These are phyloP conservation scores for Psidium friedrichsthalianum DNA, from an alignment of 345 rosid species.

Conservation along the genomic window DNA sequence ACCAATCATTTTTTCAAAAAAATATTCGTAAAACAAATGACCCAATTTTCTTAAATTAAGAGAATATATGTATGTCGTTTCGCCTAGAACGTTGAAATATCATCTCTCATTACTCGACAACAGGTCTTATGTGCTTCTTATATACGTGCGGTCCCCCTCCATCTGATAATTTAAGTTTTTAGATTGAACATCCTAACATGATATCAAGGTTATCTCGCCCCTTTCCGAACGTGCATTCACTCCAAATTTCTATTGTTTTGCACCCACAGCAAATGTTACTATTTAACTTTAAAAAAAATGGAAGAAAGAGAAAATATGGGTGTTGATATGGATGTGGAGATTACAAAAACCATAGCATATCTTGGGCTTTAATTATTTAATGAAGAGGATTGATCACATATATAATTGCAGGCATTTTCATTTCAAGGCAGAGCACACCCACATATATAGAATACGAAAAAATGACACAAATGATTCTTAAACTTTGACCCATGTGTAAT, in stretches of 20 bases:
- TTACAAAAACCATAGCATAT: not conserved
- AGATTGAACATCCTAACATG: not conserved
- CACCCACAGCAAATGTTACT: not conserved
- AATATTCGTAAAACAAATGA: no score
- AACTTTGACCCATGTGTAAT: no score
- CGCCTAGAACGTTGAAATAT: not conserved
- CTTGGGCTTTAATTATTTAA: not conserved
- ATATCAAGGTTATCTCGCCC: not conserved
- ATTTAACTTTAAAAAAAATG: not conserved
- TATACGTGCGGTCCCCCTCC: not conserved
- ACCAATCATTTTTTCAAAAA: no score
- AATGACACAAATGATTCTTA: no score
- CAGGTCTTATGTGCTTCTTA: not conserved
- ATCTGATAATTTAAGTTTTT: not conserved
- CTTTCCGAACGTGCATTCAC: accelerated
- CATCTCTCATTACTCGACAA: not conserved
- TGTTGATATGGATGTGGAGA: not conserved
- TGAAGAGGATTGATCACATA: not conserved
- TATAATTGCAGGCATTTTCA: not conserved
- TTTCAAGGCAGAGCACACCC: not conserved
- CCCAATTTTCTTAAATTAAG: not conserved
- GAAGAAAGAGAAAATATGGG: not conserved
- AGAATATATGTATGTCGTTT: not conserved
- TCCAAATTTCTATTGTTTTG: not conserved
- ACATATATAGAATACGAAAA: not conserved